Evolutionary conservation across 345 rosid genomes (phyloP).

Genomic region (Zanthoxylum bungeanum): DNA sequence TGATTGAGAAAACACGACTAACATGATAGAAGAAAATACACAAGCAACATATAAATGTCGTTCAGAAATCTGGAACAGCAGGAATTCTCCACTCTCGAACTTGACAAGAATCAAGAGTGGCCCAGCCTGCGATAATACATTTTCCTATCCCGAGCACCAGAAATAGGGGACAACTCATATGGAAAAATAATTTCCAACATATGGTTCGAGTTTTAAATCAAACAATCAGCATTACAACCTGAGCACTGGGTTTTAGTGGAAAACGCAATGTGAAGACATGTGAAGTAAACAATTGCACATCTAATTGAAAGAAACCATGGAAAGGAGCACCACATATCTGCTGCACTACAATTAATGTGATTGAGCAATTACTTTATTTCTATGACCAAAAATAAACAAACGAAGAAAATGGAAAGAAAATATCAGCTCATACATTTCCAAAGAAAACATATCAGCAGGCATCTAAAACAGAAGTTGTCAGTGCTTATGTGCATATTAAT

Average conservation of each 20-base stretch:
- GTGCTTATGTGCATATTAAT: neutral
- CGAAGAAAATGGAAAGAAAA: neutral
- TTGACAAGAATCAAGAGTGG: neutral
- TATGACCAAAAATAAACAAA: neutral
- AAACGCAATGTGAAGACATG: neutral
- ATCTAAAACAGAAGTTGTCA: neutral
- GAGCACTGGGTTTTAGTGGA: neutral
- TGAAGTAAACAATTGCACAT: constrained; percentile 1
- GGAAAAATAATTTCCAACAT: neutral
- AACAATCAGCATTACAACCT: neutral
- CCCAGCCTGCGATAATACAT: neutral
- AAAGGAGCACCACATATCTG: neutral
- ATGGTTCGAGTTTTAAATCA: neutral
- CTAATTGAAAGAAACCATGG: neutral
- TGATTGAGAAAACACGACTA: neutral
- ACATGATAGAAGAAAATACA: neutral
- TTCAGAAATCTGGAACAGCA: neutral
- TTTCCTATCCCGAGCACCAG: neutral
- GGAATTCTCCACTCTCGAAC: neutral
- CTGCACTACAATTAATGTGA: neutral
- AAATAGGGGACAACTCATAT: neutral
- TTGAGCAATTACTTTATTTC: neutral
- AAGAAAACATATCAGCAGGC: neutral
- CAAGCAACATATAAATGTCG: neutral
- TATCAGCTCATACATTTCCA: neutral